phyloP scores from a whole-genome alignment of 805 yeast species.

The Hyphopichia homilentoma region DNA sequence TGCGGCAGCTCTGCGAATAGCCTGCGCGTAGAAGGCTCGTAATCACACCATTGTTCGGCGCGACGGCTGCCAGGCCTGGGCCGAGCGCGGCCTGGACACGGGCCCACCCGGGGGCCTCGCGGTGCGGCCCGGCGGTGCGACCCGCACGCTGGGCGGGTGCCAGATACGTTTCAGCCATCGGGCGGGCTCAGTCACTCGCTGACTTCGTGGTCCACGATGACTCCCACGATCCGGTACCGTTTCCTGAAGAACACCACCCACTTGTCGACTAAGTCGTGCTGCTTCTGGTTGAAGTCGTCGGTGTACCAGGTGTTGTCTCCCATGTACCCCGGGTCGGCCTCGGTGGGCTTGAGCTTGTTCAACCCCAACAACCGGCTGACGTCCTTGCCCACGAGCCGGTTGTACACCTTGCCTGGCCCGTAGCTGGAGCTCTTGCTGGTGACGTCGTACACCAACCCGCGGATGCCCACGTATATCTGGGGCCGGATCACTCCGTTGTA shows the following conservation, averaged over 20 bases:
- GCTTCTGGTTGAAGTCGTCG: constrained; percentile 53
- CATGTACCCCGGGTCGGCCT: constrained; percentile 3
- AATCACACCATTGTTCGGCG: too few species aligned
- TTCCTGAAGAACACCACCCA: constrained; percentile 67
- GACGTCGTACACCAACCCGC: constrained; percentile 78
- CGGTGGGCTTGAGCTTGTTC: constrained; percentile 34
- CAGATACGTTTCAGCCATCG: too few species aligned
- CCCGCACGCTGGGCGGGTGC: too few species aligned
- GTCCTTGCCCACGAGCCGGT: constrained; percentile 70
- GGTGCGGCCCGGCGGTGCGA: too few species aligned
- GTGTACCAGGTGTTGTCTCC: constrained; percentile 42
- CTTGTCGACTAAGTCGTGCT: constrained; percentile 60
- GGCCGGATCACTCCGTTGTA: constrained; percentile 29
- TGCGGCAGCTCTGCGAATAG: too few species aligned
- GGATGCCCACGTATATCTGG: constrained; percentile 66
- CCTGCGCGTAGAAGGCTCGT: too few species aligned
- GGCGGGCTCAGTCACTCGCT: too few species aligned
- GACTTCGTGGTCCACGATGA: constrained; percentile 33
- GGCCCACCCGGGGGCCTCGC: too few species aligned
- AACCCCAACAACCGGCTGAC: constrained; percentile 74
- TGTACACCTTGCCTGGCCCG: constrained; percentile 75
- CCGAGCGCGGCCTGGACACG: too few species aligned
- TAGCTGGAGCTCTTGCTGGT: constrained; percentile 60
- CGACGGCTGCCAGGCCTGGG: too few species aligned
- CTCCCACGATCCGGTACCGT: constrained; percentile 36